Evolutionary conservation across 352 stramenopile species (phyloP).

Genomic region (Aphanomyces astaci): DNA sequence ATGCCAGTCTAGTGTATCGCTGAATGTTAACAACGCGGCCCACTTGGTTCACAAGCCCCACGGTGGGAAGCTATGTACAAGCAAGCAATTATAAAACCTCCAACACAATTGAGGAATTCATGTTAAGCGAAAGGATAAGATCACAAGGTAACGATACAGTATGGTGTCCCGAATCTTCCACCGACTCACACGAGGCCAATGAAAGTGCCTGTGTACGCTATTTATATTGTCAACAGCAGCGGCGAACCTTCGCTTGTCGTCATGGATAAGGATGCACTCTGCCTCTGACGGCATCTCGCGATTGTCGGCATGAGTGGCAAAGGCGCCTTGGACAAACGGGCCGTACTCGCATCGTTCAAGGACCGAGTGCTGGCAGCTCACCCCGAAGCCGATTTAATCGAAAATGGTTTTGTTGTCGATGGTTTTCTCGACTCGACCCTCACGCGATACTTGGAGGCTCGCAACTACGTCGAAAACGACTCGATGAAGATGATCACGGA

Average conservation of each 20-base stretch:
- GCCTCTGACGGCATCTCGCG: neutral
- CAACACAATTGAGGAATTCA: neutral
- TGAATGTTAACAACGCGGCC: too few species aligned
- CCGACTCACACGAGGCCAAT: neutral
- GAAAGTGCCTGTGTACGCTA: neutral
- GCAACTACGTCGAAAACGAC: neutral
- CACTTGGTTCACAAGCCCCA: too few species aligned
- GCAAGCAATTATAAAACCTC: neutral
- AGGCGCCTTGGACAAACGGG: neutral
- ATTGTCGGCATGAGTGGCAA: slow-evolving; percentile 3
- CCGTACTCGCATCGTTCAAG: slow-evolving; percentile 9
- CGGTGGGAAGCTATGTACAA: too few species aligned
- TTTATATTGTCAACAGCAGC: neutral
- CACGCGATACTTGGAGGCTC: slow-evolving; percentile 8
- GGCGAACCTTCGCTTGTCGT: neutral
- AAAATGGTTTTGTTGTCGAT: neutral
- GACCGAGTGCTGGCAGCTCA: neutral
- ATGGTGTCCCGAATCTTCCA: neutral
- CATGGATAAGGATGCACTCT: neutral
- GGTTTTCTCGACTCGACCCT: slow-evolving; percentile 12
- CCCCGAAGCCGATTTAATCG: neutral
- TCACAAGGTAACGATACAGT: neutral
- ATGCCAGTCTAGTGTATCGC: too few species aligned
- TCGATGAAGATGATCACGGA: slow-evolving; percentile 12
- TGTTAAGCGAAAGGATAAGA: neutral